A percentile compares a stretch with the other conserved stretches of the same genome.
These are phyloP conservation scores for Exidia glandulosa DNA, from an alignment of 768 basidiomycete genomes.

Conservation along the genomic window DNA sequence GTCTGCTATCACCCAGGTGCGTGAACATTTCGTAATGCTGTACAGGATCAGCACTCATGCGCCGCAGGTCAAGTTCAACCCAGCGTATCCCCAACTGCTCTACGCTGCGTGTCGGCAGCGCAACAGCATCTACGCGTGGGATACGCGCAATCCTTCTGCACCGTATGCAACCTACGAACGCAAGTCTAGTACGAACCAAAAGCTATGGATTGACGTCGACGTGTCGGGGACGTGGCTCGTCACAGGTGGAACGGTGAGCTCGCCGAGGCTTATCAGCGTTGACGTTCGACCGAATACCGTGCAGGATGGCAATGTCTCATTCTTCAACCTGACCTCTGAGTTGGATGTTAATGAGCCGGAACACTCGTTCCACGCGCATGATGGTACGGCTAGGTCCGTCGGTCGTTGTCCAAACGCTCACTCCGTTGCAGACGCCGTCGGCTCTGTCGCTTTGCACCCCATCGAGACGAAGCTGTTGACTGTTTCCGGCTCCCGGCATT, in stretches of 20 bases:
- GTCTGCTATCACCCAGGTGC: slow-evolving; percentile 24
- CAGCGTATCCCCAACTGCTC: slow-evolving; percentile 53
- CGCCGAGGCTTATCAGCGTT: slow-evolving; percentile 7
- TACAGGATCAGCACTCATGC: not conserved
- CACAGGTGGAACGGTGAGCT: slow-evolving; percentile 60
- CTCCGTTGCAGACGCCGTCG: slow-evolving; percentile 48
- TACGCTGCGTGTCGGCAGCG: slow-evolving; percentile 70
- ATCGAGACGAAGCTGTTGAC: slow-evolving; percentile 46
- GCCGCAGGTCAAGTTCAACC: slow-evolving; percentile 66
- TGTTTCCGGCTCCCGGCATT: slow-evolving; percentile 71
- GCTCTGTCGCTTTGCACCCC: slow-evolving; percentile 67
- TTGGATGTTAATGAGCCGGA: slow-evolving; percentile 15
- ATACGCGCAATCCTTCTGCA: slow-evolving; percentile 46
- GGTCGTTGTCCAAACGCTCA: not conserved
- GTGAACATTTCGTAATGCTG: slow-evolving; percentile 37
- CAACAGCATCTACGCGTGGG: slow-evolving; percentile 63
- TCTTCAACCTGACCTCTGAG: slow-evolving; percentile 40
- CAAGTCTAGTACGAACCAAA: slow-evolving; percentile 52
- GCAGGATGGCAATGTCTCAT: slow-evolving; percentile 46
- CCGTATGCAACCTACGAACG: slow-evolving; percentile 29
- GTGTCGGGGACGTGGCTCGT: slow-evolving; percentile 49
- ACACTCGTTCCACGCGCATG: slow-evolving; percentile 41
- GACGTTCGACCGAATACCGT: not conserved
- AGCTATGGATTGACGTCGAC: slow-evolving; percentile 69
- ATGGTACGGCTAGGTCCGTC: slow-evolving; percentile 29